Evolutionary conservation across 1,284 basidiomycete genomes (phyloP), one percentile per base, ranked within the genome.

Genomic region (Xerocomus amazonicus): DNA sequence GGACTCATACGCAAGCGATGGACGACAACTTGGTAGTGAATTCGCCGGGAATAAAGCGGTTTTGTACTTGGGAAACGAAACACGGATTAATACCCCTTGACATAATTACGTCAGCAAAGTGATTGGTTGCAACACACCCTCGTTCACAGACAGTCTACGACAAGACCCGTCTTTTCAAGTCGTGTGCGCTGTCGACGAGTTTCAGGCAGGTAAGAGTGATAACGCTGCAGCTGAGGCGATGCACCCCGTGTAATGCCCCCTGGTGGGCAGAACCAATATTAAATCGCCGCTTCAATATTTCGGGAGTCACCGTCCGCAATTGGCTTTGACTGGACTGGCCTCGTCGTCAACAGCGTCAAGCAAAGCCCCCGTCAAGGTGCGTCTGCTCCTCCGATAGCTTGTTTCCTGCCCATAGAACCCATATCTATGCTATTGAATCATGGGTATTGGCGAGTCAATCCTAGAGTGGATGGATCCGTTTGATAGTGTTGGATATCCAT

Each of bases 331-430:
- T 40, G 1, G 19, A 35, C 43, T 36, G 35, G 9, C 47, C 52
- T 62, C 61, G 48, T 40, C n/a, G 48, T 56, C 55, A 47, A 56
- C 63, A 65, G 53, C 59, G 63, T 67, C 66, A 45, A 66, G 61
- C 19, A 57, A 56, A 51, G 50, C 59, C 62, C 53, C 42, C 65
- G 51, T 61, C 67, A 61, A 67, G 66, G 64, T 66, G 47, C 44
- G 64, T 61, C 50, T 53, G 29, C 43, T 45, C 45, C 17, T 46
- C 17, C 32, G 41, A 53, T 53, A 17, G 32, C 43, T 49, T 59
- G 52, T 38, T 60, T 51, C n/a, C 41, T 34, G 38, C 13, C 19
- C 37, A 43, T 40, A 16, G 36, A 33, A 28, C 16, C 40, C 34
- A 31, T 51, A 17, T 29, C 13, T 45, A 26, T 6, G 36, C 6